Conservation (phyloP, 371 early-diverging fungal species). For the Syncephalastrum racemosum region DNA sequence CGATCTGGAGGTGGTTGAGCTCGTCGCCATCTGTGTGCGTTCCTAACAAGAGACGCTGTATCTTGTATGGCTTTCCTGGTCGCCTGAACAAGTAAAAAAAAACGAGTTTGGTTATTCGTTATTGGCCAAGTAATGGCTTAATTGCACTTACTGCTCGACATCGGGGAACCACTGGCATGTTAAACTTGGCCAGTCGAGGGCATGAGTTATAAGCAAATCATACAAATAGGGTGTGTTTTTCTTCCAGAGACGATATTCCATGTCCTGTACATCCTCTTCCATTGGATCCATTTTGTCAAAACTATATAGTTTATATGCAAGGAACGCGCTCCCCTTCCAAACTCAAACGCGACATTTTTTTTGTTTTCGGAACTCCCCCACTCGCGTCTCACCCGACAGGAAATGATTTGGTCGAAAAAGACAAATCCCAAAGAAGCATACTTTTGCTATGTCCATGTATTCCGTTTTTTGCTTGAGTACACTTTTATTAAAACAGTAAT, state of each 20-base stretch:
- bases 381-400: too few relatives aligned
- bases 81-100: slow-evolving; percentile 4
- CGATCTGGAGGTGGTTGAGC: slow-evolving; percentile 92
- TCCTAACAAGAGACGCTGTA: slow-evolving; percentile 85
- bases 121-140: neutral
- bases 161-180: slow-evolving; percentile 99
- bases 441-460: too few relatives aligned
- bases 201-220: slow-evolving; percentile 95
- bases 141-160: slow-evolving; percentile 67
- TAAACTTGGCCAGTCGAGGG: slow-evolving; percentile 97
- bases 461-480: too few relatives aligned
- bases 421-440: too few relatives aligned
- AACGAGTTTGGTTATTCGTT: neutral
- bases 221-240: slow-evolving; percentile 99
- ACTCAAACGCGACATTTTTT: too few relatives aligned
- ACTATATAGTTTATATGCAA: too few relatives aligned
- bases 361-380: too few relatives aligned
- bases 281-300: too few relatives aligned
- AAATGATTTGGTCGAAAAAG: too few relatives aligned
- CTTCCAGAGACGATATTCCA: slow-evolving; percentile 94
- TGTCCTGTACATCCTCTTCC: neutral
- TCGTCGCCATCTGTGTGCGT: slow-evolving; percentile 97
- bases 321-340: too few relatives aligned
- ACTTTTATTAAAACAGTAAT: too few relatives aligned
- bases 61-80: slow-evolving; percentile 18